These are phyloP conservation scores for Aspergillus carbonarius DNA, from an alignment of 2,329 filamentous ascomycete species.

Conservation along the genomic window DNA sequence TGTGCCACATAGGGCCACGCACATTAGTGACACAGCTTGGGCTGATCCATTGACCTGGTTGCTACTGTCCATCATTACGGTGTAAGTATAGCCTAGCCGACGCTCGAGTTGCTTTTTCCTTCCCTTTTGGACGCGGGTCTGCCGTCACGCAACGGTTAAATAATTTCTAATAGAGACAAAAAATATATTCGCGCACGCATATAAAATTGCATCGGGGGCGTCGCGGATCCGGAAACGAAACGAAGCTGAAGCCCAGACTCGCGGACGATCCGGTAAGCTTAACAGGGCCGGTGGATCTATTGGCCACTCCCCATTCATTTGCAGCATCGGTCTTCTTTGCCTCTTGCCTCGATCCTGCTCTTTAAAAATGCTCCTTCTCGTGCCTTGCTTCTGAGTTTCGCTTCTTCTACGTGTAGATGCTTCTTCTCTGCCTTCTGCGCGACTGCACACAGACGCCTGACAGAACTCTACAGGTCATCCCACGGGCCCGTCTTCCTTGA, in stretches of 20 bases:
- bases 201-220: slow-evolving; percentile 10
- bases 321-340: neutral
- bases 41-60: slow-evolving; percentile 9
- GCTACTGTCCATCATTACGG: slow-evolving; percentile 13
- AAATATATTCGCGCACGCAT: slow-evolving; percentile 5
- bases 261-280: slow-evolving; percentile 13
- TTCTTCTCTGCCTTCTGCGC: slow-evolving; percentile 2
- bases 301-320: slow-evolving; percentile 1
- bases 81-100: slow-evolving; percentile 5
- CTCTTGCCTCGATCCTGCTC: slow-evolving; percentile 3
- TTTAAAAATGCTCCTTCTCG: slow-evolving; percentile 13
- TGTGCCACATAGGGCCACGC: slow-evolving; percentile 18
- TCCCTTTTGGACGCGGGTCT: neutral
- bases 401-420: slow-evolving; percentile 14
- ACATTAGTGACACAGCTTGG: slow-evolving; percentile 17
- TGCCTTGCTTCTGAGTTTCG: slow-evolving; percentile 13
- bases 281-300: slow-evolving; percentile 15
- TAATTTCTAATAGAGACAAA: neutral
- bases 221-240: slow-evolving; percentile 7
- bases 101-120: slow-evolving; percentile 5
- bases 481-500: slow-evolving; percentile 16
- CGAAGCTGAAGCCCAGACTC: slow-evolving; percentile 3
- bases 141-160: neutral
- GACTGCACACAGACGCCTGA: neutral
- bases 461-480: slow-evolving; percentile 13